Evolutionary conservation across 73 alveolate species (phyloP).

Genomic region (Paramecium sexaurelia): DNA sequence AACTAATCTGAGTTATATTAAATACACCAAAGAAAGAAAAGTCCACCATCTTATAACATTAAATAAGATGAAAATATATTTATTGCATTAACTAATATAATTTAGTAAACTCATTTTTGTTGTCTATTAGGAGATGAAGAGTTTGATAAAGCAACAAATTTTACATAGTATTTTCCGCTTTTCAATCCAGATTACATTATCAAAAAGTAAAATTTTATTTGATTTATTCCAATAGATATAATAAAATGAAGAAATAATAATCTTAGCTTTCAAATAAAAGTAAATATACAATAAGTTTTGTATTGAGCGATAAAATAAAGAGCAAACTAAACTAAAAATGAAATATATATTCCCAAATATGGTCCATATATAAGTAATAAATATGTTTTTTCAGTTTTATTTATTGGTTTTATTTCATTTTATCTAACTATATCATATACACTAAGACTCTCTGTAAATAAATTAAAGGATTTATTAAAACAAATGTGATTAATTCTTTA

Average conservation of each 20-base stretch:
- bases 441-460: no score
- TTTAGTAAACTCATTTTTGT: neutral
- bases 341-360: neutral
- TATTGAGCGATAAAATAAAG: neutral
- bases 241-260: neutral
- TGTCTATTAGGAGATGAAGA: neutral
- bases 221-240: neutral
- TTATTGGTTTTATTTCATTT: neutral
- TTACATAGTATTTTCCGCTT: neutral
- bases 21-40: neutral
- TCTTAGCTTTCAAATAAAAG: neutral
- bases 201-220: neutral
- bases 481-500: no score
- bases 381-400: neutral
- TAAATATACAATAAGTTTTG: neutral
- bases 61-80: neutral
- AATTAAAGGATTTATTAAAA: no score
- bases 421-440: no score
- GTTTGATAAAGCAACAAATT: neutral
- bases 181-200: neutral
- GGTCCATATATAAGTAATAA: no score
- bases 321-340: neutral
- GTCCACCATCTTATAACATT: neutral
- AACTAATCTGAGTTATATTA: neutral
- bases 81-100: neutral